phyloP scores from a whole-genome alignment of 2,329 filamentous ascomycete species.

The Sarocladium oryzae region DNA sequence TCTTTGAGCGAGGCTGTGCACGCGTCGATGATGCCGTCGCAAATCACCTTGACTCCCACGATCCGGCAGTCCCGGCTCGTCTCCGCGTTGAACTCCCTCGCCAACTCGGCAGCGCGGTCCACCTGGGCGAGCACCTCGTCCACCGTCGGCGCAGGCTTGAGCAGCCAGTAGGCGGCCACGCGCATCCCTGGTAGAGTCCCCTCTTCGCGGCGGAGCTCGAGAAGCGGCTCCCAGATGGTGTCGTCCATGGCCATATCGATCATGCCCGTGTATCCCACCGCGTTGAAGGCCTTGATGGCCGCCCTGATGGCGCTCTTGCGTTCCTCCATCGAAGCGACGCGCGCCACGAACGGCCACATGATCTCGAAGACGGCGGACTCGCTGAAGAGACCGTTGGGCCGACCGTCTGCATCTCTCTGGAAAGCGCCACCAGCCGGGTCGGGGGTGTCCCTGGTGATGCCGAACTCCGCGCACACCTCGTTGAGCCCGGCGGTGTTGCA shows the following conservation, averaged over 20 bases:
- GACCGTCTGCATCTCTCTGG: slow-evolving; percentile 40
- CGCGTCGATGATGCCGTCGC: slow-evolving; percentile 58
- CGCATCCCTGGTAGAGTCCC: slow-evolving; percentile 28
- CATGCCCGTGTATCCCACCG: slow-evolving; percentile 47
- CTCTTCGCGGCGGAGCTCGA: slow-evolving; percentile 34
- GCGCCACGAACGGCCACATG: slow-evolving; percentile 49
- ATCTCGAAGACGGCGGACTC: slow-evolving; percentile 46
- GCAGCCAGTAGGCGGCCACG: slow-evolving; percentile 51
- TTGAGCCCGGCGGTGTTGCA: slow-evolving; percentile 44
- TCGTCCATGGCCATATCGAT: slow-evolving; percentile 59
- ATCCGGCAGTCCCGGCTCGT: slow-evolving; percentile 37
- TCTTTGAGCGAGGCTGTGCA: slow-evolving; percentile 56
- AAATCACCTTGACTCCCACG: slow-evolving; percentile 58
- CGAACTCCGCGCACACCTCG: slow-evolving; percentile 34
- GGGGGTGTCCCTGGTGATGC: slow-evolving; percentile 32
- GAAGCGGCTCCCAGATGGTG: slow-evolving; percentile 44
- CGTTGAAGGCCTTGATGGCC: slow-evolving; percentile 43
- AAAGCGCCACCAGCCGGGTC: slow-evolving; percentile 47
- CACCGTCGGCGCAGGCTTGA: slow-evolving; percentile 41
- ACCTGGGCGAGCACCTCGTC: slow-evolving; percentile 39
- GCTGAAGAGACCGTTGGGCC: slow-evolving; percentile 42
- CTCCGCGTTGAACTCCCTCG: slow-evolving; percentile 24
- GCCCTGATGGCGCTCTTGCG: slow-evolving; percentile 40
- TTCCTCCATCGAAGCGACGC: slow-evolving; percentile 39
- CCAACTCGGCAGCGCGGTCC: slow-evolving; percentile 40